These are phyloP conservation scores for Termitomyces sp. DNA, from an alignment of 768 basidiomycete species.

Conservation along the genomic window DNA sequence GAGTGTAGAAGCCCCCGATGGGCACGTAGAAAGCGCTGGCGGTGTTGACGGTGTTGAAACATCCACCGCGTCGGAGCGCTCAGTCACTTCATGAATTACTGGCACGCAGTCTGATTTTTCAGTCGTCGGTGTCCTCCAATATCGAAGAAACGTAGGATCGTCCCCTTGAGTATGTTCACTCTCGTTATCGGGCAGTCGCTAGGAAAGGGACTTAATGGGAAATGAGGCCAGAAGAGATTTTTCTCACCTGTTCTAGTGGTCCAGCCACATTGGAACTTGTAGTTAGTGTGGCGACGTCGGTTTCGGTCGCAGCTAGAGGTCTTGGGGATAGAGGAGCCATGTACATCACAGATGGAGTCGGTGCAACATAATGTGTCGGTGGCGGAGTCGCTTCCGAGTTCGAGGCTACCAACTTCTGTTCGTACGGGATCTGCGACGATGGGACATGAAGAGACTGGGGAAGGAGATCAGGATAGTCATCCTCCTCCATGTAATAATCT, in stretches of 20 bases:
- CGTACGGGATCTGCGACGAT: not conserved
- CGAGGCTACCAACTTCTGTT: not conserved
- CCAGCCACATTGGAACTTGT: not conserved
- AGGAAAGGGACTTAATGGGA: not conserved
- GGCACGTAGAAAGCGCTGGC: not conserved
- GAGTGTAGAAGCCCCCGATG: not conserved
- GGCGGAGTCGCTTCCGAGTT: too few relatives aligned
- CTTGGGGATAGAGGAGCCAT: not conserved
- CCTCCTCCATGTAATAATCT: not conserved
- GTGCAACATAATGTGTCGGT: not conserved
- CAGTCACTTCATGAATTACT: not conserved
- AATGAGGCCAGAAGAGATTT: not conserved
- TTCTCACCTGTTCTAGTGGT: not conserved
- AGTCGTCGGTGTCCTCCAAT: not conserved
- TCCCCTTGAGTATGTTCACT: not conserved
- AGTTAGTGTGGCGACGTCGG: not conserved
- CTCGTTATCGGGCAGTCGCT: not conserved
- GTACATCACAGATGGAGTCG: not conserved
- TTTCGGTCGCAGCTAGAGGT: not conserved
- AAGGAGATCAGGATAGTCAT: not conserved
- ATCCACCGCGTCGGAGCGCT: not conserved
- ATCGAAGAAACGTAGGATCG: not conserved
- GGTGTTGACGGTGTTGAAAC: not conserved
- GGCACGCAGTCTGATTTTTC: not conserved
- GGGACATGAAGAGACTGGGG: not conserved